Evolutionary conservation across 192 early-diverging fungal species (phyloP).

Genomic region (Linnemannia schmuckeri): DNA sequence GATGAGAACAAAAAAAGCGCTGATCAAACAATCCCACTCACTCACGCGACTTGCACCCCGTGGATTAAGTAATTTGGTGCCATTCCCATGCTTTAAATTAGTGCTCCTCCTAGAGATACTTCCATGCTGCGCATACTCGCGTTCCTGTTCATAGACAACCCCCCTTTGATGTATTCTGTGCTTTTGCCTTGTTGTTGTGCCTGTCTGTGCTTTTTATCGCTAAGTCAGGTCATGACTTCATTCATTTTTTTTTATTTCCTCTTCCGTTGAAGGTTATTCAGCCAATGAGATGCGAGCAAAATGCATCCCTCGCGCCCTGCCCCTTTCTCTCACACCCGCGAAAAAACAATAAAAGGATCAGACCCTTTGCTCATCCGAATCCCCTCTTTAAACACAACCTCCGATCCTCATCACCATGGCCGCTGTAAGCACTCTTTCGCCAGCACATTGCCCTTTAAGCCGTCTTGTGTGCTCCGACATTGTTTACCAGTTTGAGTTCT

Average conservation of each 20-base stretch:
- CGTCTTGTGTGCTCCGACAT: neutral
- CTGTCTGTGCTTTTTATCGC: too few relatives aligned
- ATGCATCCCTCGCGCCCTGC: neutral
- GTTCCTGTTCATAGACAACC: too few relatives aligned
- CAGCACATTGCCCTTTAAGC: neutral
- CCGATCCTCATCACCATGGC: conserved; percentile 4
- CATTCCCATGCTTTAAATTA: too few relatives aligned
- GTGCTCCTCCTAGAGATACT: too few relatives aligned
- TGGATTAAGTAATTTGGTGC: too few relatives aligned
- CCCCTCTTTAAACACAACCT: neutral
- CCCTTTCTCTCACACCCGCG: neutral
- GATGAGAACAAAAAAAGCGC: too few relatives aligned
- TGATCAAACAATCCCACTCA: too few relatives aligned
- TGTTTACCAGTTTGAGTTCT: neutral
- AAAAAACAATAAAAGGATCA: conserved; percentile 2
- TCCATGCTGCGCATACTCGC: too few relatives aligned
- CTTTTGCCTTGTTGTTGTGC: too few relatives aligned
- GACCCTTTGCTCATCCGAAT: neutral
- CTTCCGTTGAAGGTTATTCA: neutral
- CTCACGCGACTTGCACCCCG: too few relatives aligned
- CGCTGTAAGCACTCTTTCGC: neutral
- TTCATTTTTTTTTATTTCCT: neutral
- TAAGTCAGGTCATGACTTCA: neutral
- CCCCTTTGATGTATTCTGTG: too few relatives aligned
- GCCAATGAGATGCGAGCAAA: neutral